phyloP scores from a whole-genome alignment of 371 early-diverging fungal genomes.

The Lichtheimia ornata region DNA sequence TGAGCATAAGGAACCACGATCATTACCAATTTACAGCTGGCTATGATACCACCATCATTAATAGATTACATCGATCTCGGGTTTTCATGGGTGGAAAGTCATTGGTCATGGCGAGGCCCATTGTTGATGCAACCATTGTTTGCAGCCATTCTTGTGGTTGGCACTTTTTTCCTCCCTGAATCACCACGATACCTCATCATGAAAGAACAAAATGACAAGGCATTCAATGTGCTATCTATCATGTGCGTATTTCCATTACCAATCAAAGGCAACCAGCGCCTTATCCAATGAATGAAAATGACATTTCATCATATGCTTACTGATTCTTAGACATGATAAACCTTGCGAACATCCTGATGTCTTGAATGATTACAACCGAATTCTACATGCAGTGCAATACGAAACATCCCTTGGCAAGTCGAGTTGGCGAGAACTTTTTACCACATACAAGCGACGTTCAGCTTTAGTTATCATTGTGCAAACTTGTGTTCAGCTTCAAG shows the following conservation, averaged over 20 bases:
- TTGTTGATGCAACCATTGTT: constrained; percentile 42
- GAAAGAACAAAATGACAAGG: constrained; percentile 51
- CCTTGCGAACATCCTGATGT: constrained; percentile 56
- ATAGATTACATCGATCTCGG: constrained; percentile 46
- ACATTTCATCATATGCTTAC: too few relatives aligned
- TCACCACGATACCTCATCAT: constrained; percentile 54
- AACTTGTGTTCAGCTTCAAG: constrained; percentile 60
- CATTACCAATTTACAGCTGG: too few relatives aligned
- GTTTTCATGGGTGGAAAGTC: constrained; percentile 20
- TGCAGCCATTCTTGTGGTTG: constrained; percentile 50
- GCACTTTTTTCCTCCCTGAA: constrained; percentile 48
- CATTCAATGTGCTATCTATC: constrained; percentile 64
- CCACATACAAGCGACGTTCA: constrained; percentile 52
- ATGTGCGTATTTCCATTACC: constrained; percentile 32
- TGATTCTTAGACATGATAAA: constrained; percentile 29
- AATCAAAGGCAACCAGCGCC: too few relatives aligned
- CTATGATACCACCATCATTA: too few relatives aligned
- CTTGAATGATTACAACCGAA: constrained; percentile 68
- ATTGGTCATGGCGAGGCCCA: constrained; percentile 49
- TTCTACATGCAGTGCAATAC: constrained; percentile 61
- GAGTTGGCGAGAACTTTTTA: constrained; percentile 73
- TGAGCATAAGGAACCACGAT: too few relatives aligned
- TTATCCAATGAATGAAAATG: too few relatives aligned
- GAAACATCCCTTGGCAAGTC: constrained; percentile 70
- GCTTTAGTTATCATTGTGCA: constrained; percentile 73